Conservation (phyloP, 306 rosid genomes). For the Begonia masoniana region DNA sequence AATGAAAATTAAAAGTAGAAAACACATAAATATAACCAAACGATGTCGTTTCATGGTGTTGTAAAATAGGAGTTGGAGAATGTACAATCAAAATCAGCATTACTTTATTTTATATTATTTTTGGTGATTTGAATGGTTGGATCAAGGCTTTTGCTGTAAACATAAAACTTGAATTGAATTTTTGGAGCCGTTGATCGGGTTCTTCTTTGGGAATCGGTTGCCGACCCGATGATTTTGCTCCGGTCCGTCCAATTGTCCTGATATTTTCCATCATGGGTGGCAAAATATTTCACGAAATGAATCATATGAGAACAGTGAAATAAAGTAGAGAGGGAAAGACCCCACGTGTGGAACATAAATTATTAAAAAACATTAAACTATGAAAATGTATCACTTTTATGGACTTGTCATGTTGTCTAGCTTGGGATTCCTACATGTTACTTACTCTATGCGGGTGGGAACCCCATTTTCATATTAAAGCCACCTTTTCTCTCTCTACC, state of each 20-base stretch:
- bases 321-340: not conserved
- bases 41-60: too few relatives aligned
- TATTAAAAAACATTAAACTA: not conserved
- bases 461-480: not conserved
- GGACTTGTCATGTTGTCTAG: not conserved
- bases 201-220: not conserved
- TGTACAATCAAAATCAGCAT: not conserved
- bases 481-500: not conserved
- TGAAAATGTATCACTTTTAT: not conserved
- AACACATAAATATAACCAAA: too few relatives aligned
- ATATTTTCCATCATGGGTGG: not conserved
- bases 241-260: not conserved
- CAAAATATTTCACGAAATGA: not conserved
- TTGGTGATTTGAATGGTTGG: too few relatives aligned
- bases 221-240: not conserved
- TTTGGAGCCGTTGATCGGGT: too few relatives aligned
- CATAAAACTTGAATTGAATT: too few relatives aligned
- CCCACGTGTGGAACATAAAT: constrained; percentile 1
- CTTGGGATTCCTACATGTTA: not conserved
- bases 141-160: too few relatives aligned
- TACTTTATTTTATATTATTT: too few relatives aligned
- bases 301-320: not conserved
- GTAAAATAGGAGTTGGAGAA: too few relatives aligned
- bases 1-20: too few relatives aligned
- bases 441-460: not conserved